phyloP scores from a whole-genome alignment of 1,139 yeast species.

The Blastobotrys capitulatus region DNA sequence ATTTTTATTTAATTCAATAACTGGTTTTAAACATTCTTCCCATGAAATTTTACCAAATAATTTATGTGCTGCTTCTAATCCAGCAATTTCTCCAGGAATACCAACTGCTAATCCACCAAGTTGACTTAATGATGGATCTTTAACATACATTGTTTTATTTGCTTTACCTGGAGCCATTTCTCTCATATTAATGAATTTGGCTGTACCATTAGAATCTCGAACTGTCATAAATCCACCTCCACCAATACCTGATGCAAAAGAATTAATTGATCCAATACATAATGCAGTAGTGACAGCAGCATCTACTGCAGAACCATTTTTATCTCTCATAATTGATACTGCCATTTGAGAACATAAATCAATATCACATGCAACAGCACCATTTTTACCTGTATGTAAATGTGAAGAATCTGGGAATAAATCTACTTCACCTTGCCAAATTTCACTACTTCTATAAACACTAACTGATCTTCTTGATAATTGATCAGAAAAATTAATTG shows the following conservation, averaged over 20 bases:
- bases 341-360: conserved; percentile 70
- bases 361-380: conserved; percentile 72
- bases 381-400: conserved; percentile 29
- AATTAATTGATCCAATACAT: conserved; percentile 79
- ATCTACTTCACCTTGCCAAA: neutral
- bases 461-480: no score
- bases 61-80: conserved; percentile 56
- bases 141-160: conserved; percentile 59
- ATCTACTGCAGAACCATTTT: conserved; percentile 81
- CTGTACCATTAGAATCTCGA: conserved; percentile 40
- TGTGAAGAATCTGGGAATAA: conserved; percentile 14
- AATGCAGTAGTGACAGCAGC: conserved; percentile 86
- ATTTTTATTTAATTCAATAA: conserved; percentile 53
- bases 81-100: conserved; percentile 86
- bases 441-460: neutral
- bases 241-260: conserved; percentile 86
- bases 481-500: no score
- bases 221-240: conserved; percentile 82
- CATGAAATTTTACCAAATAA: conserved; percentile 67
- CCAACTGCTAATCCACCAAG: conserved; percentile 83
- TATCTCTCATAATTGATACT: conserved; percentile 43
- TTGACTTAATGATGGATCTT: conserved; percentile 45
- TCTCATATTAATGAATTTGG: conserved; percentile 74
- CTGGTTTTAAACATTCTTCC: conserved; percentile 73
- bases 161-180: conserved; percentile 76